phyloP scores from a whole-genome alignment of 768 basidiomycete species.

The Rhizopogon roseolus region DNA sequence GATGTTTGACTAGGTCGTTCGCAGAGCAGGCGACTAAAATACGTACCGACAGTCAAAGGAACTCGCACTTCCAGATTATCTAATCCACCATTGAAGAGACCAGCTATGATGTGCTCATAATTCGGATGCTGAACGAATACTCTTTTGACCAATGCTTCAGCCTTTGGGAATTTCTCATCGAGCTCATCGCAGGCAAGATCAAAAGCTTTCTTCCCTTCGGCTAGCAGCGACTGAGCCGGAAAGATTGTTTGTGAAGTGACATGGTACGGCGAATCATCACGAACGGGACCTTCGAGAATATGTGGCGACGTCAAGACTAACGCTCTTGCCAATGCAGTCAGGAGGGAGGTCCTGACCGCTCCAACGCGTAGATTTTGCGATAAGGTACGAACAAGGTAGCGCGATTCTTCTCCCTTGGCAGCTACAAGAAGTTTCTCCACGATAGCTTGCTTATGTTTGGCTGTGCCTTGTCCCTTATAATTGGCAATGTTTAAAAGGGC shows the following conservation, averaged over 20 bases:
- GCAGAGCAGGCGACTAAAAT: background rate
- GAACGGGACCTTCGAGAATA: conserved; percentile 14
- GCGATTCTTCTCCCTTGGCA: conserved; percentile 82
- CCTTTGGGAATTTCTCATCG: conserved; percentile 39
- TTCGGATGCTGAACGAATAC: conserved; percentile 79
- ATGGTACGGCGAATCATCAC: conserved; percentile 22
- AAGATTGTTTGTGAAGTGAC: conserved; percentile 18
- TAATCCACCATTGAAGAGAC: conserved; percentile 56
- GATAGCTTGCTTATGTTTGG: conserved; percentile 69
- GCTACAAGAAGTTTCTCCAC: conserved; percentile 81
- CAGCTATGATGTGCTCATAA: conserved; percentile 63
- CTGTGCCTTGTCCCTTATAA: conserved; percentile 71
- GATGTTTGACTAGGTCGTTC: conserved; percentile 3
- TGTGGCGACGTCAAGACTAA: conserved; percentile 55
- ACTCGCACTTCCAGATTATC: conserved; percentile 55
- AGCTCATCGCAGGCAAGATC: conserved; percentile 33
- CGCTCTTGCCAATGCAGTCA: conserved; percentile 76
- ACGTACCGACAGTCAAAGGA: conserved; percentile 65
- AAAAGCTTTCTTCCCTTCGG: conserved; percentile 20
- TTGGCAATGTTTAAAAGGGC: conserved; percentile 62
- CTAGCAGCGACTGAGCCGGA: conserved; percentile 9
- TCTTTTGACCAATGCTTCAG: conserved; percentile 62
- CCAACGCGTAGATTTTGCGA: conserved; percentile 80
- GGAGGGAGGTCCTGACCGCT: conserved; percentile 78
- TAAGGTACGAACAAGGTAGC: conserved; percentile 75